These are phyloP conservation scores for Ophiognomonia clavigignenti-juglandacearum DNA, from an alignment of 2,329 filamentous ascomycete genomes.

Conservation along the genomic window DNA sequence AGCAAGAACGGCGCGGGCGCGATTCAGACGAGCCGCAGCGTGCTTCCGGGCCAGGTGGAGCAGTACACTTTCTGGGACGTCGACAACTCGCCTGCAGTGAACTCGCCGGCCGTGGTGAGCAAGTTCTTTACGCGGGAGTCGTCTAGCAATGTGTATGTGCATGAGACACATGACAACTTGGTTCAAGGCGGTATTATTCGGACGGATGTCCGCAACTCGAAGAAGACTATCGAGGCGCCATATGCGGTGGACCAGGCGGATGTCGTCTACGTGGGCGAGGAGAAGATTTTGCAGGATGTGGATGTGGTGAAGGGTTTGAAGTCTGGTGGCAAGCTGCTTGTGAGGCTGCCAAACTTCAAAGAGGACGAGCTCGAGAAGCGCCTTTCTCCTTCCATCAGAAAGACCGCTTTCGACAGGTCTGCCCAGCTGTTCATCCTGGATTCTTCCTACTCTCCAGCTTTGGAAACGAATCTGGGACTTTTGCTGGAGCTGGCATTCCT, in stretches of 20 bases:
- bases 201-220: slow-evolving; percentile 79
- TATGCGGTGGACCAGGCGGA: slow-evolving; percentile 78
- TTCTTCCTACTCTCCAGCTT: slow-evolving; percentile 59
- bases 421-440: slow-evolving; percentile 74
- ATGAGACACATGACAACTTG: slow-evolving; percentile 60
- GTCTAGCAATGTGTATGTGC: slow-evolving; percentile 57
- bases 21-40: slow-evolving; percentile 33
- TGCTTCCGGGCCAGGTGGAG: slow-evolving; percentile 53
- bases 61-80: slow-evolving; percentile 95
- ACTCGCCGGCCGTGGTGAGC: slow-evolving; percentile 58
- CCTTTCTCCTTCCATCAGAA: slow-evolving; percentile 65
- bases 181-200: slow-evolving; percentile 73
- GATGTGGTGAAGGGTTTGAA: slow-evolving; percentile 69
- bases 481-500: slow-evolving; percentile 81
- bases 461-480: slow-evolving; percentile 60
- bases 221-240: slow-evolving; percentile 77
- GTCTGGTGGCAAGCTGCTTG: slow-evolving; percentile 64
- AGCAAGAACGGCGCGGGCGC: slow-evolving; percentile 46
- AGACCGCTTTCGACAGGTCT: slow-evolving; percentile 64
- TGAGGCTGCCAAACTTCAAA: slow-evolving; percentile 76
- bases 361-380: slow-evolving; percentile 88
- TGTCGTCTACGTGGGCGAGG: slow-evolving; percentile 70
- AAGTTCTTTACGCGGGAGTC: slow-evolving; percentile 66
- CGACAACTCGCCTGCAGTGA: slow-evolving; percentile 65
- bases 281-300: slow-evolving; percentile 74